Evolutionary conservation across 2,329 filamentous ascomycete genomes (phyloP).

Genomic region (Xylariaceae sp.): DNA sequence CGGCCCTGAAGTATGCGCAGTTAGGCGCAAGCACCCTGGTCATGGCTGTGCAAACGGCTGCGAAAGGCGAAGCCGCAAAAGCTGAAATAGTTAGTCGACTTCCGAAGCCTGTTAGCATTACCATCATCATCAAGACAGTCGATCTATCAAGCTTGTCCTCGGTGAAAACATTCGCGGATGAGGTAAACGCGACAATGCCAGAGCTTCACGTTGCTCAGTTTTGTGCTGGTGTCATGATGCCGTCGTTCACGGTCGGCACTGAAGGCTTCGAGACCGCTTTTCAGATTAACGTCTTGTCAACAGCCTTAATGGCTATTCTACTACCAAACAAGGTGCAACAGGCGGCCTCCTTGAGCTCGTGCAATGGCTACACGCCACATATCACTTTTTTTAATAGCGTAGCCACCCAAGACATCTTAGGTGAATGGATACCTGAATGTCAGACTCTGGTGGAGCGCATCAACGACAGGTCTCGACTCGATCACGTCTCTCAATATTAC

Average conservation of each 20-base stretch:
- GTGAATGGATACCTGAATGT: conserved; percentile 9
- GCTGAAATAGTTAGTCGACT: conserved; percentile 24
- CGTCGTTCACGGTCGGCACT: conserved; percentile 14
- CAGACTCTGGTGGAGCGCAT: conserved; percentile 16
- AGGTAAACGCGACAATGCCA: conserved; percentile 34
- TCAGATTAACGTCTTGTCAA: conserved; percentile 59
- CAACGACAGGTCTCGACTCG: conserved; percentile 19
- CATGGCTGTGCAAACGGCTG: conserved; percentile 42
- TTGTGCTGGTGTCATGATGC: conserved; percentile 6
- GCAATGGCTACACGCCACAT: conserved; percentile 32
- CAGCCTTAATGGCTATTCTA: conserved; percentile 49
- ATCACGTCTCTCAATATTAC: conserved; percentile 21
- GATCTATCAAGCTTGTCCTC: conserved; percentile 46
- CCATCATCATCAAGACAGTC: conserved; percentile 42
- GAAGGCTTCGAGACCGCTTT: conserved; percentile 50
- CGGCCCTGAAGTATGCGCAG: conserved; percentile 45
- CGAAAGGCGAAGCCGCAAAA: conserved; percentile 42
- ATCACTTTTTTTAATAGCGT: conserved; percentile 39
- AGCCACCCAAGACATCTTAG: conserved; percentile 20
- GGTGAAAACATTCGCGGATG: conserved; percentile 40
- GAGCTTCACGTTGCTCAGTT: conserved; percentile 42
- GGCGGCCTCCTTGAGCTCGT: conserved; percentile 26
- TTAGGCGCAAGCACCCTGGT: conserved; percentile 42
- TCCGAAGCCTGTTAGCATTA: conserved; percentile 4
- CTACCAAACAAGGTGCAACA: conserved; percentile 46